Evolutionary conservation across 139 green algal species (phyloP).

Genomic region (Zygnema cylindricum): DNA sequence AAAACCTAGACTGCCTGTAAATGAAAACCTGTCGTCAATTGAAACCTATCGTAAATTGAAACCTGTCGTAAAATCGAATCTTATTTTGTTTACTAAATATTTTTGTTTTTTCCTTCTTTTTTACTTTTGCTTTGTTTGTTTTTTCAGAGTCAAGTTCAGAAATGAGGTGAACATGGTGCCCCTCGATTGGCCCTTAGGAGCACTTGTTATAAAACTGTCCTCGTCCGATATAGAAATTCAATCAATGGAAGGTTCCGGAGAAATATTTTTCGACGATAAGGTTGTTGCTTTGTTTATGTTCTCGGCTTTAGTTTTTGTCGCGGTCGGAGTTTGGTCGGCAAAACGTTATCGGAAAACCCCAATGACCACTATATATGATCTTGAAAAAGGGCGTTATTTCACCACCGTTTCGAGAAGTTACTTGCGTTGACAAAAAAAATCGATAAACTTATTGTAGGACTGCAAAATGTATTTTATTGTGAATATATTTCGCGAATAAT

Average conservation of each 20-base stretch:
- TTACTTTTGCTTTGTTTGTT: neutral
- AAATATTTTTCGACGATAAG: neutral
- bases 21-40: constrained; percentile 1
- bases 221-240: neutral
- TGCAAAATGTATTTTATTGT: no score
- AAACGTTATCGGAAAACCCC: neutral
- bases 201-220: constrained; percentile 32
- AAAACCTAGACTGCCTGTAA: neutral
- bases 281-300: constrained; percentile 12
- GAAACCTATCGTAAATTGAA: neutral
- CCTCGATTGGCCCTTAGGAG: constrained; percentile 61
- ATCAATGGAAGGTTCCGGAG: neutral
- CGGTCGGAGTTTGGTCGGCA: neutral
- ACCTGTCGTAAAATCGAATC: neutral
- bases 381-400: constrained; percentile 56
- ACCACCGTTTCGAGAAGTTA: no score
- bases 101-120: neutral
- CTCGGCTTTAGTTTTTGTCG: neutral
- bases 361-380: constrained; percentile 38
- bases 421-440: no score
- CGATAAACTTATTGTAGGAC: no score
- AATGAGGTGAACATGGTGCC: constrained; percentile 34
- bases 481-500: no score
- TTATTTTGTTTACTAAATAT: neutral
- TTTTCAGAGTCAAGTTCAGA: constrained; percentile 46